phyloP scores from a whole-genome alignment of 371 early-diverging fungal genomes.

The Syncephalis fuscata region DNA sequence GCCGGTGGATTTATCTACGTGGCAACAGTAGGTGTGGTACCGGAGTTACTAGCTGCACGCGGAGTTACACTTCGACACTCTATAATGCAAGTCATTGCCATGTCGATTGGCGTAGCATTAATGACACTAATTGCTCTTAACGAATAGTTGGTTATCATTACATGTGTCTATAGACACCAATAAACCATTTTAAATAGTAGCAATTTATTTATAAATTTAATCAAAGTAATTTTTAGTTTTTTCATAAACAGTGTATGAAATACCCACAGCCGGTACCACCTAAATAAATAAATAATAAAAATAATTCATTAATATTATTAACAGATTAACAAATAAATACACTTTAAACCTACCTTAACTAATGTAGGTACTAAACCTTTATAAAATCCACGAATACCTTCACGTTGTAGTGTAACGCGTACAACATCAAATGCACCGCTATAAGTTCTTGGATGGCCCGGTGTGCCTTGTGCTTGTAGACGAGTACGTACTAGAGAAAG shows the following conservation, averaged over 20 bases:
- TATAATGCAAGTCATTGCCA: slow-evolving; percentile 14
- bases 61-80: too few species aligned
- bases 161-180: too few species aligned
- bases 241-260: slow-evolving; percentile 45
- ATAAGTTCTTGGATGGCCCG: slow-evolving; percentile 54
- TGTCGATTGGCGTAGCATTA: slow-evolving; percentile 20
- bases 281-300: not conserved
- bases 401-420: slow-evolving; percentile 31
- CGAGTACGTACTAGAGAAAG: slow-evolving; percentile 59
- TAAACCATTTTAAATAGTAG: too few species aligned
- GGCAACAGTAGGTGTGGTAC: slow-evolving; percentile 74
- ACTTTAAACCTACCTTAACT: slow-evolving; percentile 20
- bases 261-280: slow-evolving; percentile 42
- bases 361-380: slow-evolving; percentile 57
- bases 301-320: slow-evolving; percentile 4
- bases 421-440: slow-evolving; percentile 50
- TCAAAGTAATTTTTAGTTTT: slow-evolving; percentile 23
- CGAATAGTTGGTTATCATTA: slow-evolving; percentile 17
- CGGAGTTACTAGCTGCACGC: slow-evolving; percentile 39
- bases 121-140: slow-evolving; percentile 23
- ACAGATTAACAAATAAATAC: not conserved
- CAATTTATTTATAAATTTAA: too few species aligned
- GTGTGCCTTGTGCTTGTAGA: slow-evolving; percentile 72
- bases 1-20: slow-evolving; percentile 85
- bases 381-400: slow-evolving; percentile 37